A percentile compares a stretch with the other conserved stretches of the same genome.
These are phyloP conservation scores for Luffa acutangula DNA, from an alignment of 306 rosid genomes.

Conservation along the genomic window DNA sequence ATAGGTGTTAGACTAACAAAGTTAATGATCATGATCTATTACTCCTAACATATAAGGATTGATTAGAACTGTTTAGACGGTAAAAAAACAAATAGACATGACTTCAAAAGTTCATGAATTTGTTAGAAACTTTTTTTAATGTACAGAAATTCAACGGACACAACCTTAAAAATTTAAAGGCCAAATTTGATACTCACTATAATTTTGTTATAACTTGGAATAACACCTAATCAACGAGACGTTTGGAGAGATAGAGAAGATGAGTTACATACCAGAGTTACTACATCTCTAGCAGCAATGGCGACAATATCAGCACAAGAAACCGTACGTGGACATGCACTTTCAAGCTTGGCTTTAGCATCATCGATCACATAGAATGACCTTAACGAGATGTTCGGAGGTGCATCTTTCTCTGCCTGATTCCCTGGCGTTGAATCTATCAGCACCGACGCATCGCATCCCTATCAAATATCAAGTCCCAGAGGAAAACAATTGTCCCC, in stretches of 20 bases:
- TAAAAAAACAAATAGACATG: neutral
- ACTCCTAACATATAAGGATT: neutral
- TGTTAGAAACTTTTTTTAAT: too few relatives aligned
- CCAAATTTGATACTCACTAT: too few relatives aligned
- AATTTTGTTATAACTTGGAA: too few relatives aligned
- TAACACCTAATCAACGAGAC: too few relatives aligned
- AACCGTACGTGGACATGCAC: constrained; percentile 47
- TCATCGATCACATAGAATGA: constrained; percentile 56
- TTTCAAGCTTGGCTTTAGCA: constrained; percentile 59
- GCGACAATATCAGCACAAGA: constrained; percentile 68
- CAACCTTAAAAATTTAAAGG: too few relatives aligned
- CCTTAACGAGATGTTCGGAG: constrained; percentile 45
- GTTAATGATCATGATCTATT: neutral
- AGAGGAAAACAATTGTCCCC: too few relatives aligned
- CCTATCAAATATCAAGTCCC: constrained; percentile 13
- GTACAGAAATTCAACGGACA: too few relatives aligned
- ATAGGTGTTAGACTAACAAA: neutral
- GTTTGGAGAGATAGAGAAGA: neutral
- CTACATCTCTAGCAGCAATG: constrained; percentile 70
- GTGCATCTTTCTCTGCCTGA: constrained; percentile 64
- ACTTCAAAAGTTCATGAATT: neutral
- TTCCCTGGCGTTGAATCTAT: constrained; percentile 43
- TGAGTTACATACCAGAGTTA: constrained; percentile 26
- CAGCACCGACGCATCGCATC: constrained; percentile 64
- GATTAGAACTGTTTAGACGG: neutral